These are phyloP conservation scores for Trichoderma breve DNA, from an alignment of 2,329 filamentous ascomycete genomes.

Conservation along the genomic window DNA sequence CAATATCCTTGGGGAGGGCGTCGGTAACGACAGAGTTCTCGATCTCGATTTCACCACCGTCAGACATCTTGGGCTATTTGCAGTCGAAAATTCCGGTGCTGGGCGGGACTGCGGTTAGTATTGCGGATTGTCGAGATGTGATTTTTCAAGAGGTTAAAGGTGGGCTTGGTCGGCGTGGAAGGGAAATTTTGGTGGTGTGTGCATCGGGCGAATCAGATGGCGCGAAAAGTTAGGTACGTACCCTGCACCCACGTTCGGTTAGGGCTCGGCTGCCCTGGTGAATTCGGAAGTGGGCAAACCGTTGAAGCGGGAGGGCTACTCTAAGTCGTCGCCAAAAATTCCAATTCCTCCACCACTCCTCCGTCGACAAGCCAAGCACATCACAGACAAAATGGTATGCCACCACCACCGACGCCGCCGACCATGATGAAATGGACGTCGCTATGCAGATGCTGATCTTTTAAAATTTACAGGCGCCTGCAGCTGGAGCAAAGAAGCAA, in stretches of 20 bases:
- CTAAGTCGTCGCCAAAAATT: constrained; percentile 31
- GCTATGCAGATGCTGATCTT: constrained; percentile 24
- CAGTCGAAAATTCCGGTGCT: constrained; percentile 39
- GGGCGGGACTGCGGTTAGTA: constrained; percentile 40
- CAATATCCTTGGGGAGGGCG: constrained; percentile 90
- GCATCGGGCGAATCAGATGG: constrained; percentile 37
- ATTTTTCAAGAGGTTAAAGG: constrained; percentile 37
- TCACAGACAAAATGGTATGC: constrained; percentile 46
- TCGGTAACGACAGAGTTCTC: constrained; percentile 71
- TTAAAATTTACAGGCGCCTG: constrained; percentile 38
- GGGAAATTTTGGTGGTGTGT: constrained; percentile 40
- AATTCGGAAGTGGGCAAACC: constrained; percentile 28
- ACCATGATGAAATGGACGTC: constrained; percentile 1
- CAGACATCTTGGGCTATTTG: constrained; percentile 73
- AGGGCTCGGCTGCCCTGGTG: constrained; percentile 45
- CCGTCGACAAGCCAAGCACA: constrained; percentile 40
- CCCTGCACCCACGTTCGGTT: constrained; percentile 33
- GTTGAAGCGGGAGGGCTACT: constrained; percentile 33
- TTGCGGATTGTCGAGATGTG: constrained; percentile 39
- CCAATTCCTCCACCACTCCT: constrained; percentile 35
- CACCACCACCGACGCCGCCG: constrained; percentile 17
- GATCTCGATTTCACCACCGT: constrained; percentile 91
- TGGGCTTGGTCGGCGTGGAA: constrained; percentile 33
- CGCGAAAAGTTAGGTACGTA: constrained; percentile 30
- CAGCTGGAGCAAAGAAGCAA: constrained; percentile 50